Conservation (phyloP, 2,329 filamentous ascomycete genomes). For the Phialophora chinensis region DNA sequence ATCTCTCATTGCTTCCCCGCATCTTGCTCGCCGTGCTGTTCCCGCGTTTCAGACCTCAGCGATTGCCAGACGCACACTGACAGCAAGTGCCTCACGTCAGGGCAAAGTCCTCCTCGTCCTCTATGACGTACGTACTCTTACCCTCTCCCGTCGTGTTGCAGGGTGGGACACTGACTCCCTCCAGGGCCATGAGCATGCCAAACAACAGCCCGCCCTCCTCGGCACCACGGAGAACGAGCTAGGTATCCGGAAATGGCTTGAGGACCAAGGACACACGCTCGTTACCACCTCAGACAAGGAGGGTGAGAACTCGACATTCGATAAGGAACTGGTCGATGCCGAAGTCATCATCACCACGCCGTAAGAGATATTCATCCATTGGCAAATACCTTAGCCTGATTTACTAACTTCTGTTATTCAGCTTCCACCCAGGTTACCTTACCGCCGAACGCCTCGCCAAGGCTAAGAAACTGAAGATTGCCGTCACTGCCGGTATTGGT, state of each 20-base stretch:
- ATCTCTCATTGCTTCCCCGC: conserved; percentile 46
- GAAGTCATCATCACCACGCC: conserved; percentile 99
- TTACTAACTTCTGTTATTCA: conserved; percentile 47
- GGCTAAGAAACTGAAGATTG: conserved; percentile 98
- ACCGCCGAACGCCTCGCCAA: conserved; percentile 94
- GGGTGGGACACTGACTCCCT: conserved; percentile 15
- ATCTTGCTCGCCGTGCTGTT: conserved; percentile 54
- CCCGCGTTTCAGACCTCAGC: conserved; percentile 32
- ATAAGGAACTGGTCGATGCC: conserved; percentile 93
- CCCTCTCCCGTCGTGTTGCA: not conserved
- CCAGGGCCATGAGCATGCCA: conserved; percentile 79
- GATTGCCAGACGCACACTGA: conserved; percentile 61
- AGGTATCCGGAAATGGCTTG: conserved; percentile 94
- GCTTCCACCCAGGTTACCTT: conserved; percentile 98
- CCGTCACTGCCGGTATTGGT: conserved; percentile 95
- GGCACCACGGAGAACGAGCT: conserved; percentile 99
- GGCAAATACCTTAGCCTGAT: not conserved
- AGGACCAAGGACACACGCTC: conserved; percentile 94
- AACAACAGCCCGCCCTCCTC: conserved; percentile 84
- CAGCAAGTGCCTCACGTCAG: conserved; percentile 72
- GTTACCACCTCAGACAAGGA: conserved; percentile 99
- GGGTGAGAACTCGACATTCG: conserved; percentile 87
- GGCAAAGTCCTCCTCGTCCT: conserved; percentile 94
- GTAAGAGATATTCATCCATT: conserved; percentile 56
- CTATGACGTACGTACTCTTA: conserved; percentile 76